Evolutionary conservation across 139 green algal genomes (phyloP), one percentile per base, ranked within the genome.

Genomic region (Chlorella sp.): DNA sequence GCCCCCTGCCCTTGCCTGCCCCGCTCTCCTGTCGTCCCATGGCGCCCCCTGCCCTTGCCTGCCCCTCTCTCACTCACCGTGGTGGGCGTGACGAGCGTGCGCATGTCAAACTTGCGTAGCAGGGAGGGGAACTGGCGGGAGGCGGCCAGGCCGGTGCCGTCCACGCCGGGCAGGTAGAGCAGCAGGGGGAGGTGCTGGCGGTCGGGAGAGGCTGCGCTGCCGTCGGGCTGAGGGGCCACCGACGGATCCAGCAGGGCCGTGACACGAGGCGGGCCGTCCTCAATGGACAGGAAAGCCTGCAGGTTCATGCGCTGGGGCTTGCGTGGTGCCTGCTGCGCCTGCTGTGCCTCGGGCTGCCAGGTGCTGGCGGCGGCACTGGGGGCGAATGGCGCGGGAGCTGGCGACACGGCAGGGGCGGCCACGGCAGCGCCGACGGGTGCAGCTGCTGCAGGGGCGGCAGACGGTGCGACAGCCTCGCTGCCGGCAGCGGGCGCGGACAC

Each of bases 121-220:
- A 98, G 93, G 2, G 34, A 48, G 3, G 93, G 94, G 87, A 98
- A 98, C 92, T 98, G 96, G 30, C 92, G 91, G 37, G 93, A 95
- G 2, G 96, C 97, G 3, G 95, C 95, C 83, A 98, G 90, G 2
- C 96, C 96, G 15, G 92, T 96, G 60, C 96, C 96, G 83, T 98
- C 96, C 30, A 98, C 96, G n/a, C 94, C 94, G 24, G 96, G 95
- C 15, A 98, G 89, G 89, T 98, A 98, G 21, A 97, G 81, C 92
- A 98, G 87, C 11, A 97, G 90, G 2, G 96, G 96, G 30, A 98
- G 94, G 1, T 86, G 61, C 78, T 71, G 21, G 11, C 87, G 87
- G 34, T 37, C 40, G 28, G 39, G 16, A 2, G 84, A 26, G 26
- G 28, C 53, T 15, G 48, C 42, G 57, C 57, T 26, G 75, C 15